Evolutionary conservation across 257 asterid genomes (phyloP).

Genomic region (Solanum tacnaense): DNA sequence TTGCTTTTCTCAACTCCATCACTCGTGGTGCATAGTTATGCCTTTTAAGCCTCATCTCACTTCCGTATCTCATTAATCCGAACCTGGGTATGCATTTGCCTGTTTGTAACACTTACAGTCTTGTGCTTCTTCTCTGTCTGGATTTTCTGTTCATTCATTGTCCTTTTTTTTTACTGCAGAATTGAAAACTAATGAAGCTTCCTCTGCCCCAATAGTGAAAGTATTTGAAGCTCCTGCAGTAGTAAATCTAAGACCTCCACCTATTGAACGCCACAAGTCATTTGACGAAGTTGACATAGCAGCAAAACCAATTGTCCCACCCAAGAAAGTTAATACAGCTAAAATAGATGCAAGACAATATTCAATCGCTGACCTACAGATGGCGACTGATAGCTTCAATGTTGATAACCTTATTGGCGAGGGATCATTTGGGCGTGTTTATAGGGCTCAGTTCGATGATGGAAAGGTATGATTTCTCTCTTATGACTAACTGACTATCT

Average conservation of each 20-base stretch:
- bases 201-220: slow-evolving; percentile 32
- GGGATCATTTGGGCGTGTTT: slow-evolving; percentile 85
- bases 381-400: slow-evolving; percentile 84
- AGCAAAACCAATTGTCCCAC: slow-evolving; percentile 46
- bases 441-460: slow-evolving; percentile 66
- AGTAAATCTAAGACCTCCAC: slow-evolving; percentile 75
- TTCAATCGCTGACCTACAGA: slow-evolving; percentile 85
- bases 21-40: neutral
- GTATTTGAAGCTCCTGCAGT: slow-evolving; percentile 50
- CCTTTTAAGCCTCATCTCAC: neutral
- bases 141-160: neutral
- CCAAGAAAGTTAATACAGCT: slow-evolving; percentile 48
- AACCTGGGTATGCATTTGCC: neutral
- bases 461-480: slow-evolving; percentile 48
- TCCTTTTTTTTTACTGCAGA: slow-evolving; percentile 26
- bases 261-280: slow-evolving; percentile 63
- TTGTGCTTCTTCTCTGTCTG: neutral
- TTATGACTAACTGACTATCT: neutral
- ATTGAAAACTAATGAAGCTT: slow-evolving; percentile 40
- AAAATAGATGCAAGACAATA: slow-evolving; percentile 53
- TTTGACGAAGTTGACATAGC: slow-evolving; percentile 67
- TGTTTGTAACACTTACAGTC: neutral
- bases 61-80: neutral
- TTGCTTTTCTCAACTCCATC: neutral
- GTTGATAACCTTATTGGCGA: slow-evolving; percentile 76